Conservation (phyloP, 2,329 filamentous ascomycete species). For the Tympanopsis confertula region DNA sequence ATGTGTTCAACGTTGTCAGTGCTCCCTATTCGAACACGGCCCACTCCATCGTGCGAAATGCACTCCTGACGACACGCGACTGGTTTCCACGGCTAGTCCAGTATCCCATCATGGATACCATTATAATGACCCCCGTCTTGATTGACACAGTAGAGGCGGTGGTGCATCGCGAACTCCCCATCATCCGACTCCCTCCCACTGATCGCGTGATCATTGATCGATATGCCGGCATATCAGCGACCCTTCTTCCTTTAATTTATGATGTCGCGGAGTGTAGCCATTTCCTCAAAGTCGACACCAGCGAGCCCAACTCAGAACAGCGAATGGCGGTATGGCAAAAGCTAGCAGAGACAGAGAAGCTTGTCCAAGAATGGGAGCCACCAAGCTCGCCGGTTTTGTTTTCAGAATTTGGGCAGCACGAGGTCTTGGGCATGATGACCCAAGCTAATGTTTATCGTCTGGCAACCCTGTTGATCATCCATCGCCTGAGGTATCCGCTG, state of each 20-base stretch:
- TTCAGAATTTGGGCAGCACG: conserved; percentile 9
- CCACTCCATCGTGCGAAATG: conserved; percentile 12
- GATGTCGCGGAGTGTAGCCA: conserved; percentile 15
- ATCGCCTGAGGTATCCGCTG: conserved; percentile 16
- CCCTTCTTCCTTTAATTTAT: conserved; percentile 16
- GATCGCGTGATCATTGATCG: conserved; percentile 13
- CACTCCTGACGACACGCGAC: conserved; percentile 13
- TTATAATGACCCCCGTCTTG: conserved; percentile 15
- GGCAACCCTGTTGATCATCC: conserved; percentile 14
- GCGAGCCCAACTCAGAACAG: conserved; percentile 3
- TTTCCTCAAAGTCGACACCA: conserved; percentile 5
- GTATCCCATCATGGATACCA: conserved; percentile 12
- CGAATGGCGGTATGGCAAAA: neutral
- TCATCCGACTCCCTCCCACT: conserved; percentile 11
- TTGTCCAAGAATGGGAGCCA: conserved; percentile 5
- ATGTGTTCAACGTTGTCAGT: conserved; percentile 12
- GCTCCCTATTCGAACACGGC: conserved; percentile 10
- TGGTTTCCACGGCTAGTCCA: conserved; percentile 13
- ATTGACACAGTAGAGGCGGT: conserved; percentile 17
- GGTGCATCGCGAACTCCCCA: conserved; percentile 15
- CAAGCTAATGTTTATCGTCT: conserved; percentile 17
- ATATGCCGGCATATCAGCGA: conserved; percentile 13
- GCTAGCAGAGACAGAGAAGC: conserved; percentile 3
- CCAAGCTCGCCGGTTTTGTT: conserved; percentile 6
- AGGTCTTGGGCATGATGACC: conserved; percentile 13